Percentiles rank a stretch among this genome's conserved stretches.
phyloP scores from a whole-genome alignment of 768 basidiomycete species.

The Mycena vulgaris region DNA sequence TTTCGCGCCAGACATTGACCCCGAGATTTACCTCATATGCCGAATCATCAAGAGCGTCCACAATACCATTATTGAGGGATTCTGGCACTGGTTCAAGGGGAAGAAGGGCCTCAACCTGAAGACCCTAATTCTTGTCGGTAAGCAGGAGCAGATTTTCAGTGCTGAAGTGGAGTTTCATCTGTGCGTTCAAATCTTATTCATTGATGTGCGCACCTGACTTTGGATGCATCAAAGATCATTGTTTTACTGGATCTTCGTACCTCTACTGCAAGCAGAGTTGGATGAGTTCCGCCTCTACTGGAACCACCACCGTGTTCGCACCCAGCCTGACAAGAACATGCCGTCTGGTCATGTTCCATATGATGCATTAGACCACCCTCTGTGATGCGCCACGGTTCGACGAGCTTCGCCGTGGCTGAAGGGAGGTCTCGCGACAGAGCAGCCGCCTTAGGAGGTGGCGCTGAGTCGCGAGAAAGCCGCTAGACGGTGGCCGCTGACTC shows the following conservation, averaged over 20 bases:
- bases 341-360: slow-evolving; percentile 4
- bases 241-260: no score
- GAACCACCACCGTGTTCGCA: no score
- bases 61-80: slow-evolving; percentile 48
- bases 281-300: no score
- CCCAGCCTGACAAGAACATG: slow-evolving; percentile 24
- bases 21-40: slow-evolving; percentile 34
- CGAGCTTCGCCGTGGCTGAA: no score
- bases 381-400: no score
- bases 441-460: no score
- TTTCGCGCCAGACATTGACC: slow-evolving; percentile 41
- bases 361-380: slow-evolving; percentile 5
- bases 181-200: slow-evolving; percentile 23
- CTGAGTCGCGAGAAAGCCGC: no score
- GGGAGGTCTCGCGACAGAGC: no score
- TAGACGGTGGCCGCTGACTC: no score
- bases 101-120: slow-evolving; percentile 40
- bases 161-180: slow-evolving; percentile 35
- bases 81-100: slow-evolving; percentile 48
- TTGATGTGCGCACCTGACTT: no score
- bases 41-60: slow-evolving; percentile 44
- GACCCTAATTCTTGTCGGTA: slow-evolving; percentile 39
- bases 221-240: no score
- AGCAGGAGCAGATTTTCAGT: slow-evolving; percentile 39
- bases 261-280: no score